Conservation (phyloP, 495 filamentous ascomycete genomes). For the Penicillium soppii region DNA sequence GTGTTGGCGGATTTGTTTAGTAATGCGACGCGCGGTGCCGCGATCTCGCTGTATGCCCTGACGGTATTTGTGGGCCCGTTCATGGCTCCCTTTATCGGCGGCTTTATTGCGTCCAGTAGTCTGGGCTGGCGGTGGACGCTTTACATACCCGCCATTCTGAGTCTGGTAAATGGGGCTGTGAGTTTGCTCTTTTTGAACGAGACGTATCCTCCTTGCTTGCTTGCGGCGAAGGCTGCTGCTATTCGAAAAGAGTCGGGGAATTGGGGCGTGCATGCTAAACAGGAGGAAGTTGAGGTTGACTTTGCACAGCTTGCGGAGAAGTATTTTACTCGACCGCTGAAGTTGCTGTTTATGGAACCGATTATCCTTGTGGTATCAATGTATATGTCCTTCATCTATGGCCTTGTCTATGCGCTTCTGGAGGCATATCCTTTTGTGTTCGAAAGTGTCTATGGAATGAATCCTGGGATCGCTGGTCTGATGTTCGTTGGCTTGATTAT, state of each 20-base stretch:
- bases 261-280: slow-evolving; percentile 49
- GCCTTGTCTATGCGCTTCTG: slow-evolving; percentile 43
- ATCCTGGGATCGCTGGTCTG: slow-evolving; percentile 32
- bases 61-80: slow-evolving; percentile 51
- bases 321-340: slow-evolving; percentile 44
- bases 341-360: slow-evolving; percentile 44
- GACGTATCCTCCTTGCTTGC: slow-evolving; percentile 41
- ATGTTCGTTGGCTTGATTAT: slow-evolving; percentile 40
- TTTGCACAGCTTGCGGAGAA: slow-evolving; percentile 35
- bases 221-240: slow-evolving; percentile 36
- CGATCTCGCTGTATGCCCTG: slow-evolving; percentile 51
- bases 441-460: slow-evolving; percentile 36
- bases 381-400: slow-evolving; percentile 50
- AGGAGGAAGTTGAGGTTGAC: slow-evolving; percentile 46
- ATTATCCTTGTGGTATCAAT: slow-evolving; percentile 46
- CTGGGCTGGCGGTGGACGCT: slow-evolving; percentile 52
- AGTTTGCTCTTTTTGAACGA: slow-evolving; percentile 34
- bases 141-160: slow-evolving; percentile 43
- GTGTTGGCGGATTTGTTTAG: slow-evolving; percentile 54
- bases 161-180: slow-evolving; percentile 24
- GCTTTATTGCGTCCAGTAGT: slow-evolving; percentile 36
- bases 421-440: slow-evolving; percentile 47
- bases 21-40: slow-evolving; percentile 45
- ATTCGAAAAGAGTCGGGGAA: slow-evolving; percentile 43
- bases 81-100: slow-evolving; percentile 48